Evolutionary conservation across 805 yeast genomes (phyloP), one percentile per base, ranked within the genome.

Genomic region (Huiozyma naganishii): DNA sequence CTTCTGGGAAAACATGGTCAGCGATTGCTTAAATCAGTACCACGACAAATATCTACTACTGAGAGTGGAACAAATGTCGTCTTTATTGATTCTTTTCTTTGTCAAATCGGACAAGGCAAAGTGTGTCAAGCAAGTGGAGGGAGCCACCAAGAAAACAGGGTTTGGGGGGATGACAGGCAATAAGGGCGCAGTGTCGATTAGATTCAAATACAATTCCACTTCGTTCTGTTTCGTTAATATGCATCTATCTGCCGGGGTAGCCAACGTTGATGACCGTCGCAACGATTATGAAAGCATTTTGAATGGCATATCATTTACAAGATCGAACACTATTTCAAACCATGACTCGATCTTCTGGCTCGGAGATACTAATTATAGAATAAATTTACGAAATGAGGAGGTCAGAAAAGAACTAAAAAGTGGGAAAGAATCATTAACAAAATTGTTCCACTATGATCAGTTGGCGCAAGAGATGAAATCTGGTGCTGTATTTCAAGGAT

Each of bases 101-200:
- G 86, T 78, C 5, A 76, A 73, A 47, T 62, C 72, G 6, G 69
- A 68, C 36, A 61, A 68, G 40, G 67, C 72, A 28, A 60, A 65
- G 17, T 57, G 70, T 43, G 79, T 92, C 4, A 83, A 85, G 10
- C 81, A 83, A 55, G 96, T 92, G 5, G 89, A 88, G 52, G 97
- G 97, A n/a, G 75, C 89, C n/a, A 75, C 84, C 9, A 90, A 89
- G 55, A 90, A 90, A 63, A 90, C 97, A 0, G 98, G 97, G 0
- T 68, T 92, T 43, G 96, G 97, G 34, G 98, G 98, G 38, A 90
- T 92, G 67, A 78, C 97, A 0, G 98, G 97, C 12, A 90, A 92
- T 61, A 90, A 90, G 62, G 98, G 98, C 38, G 96, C 94, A 4
- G 94, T 89, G 47, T 96, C 95, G 0, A 86, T 92, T 11, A 73